Evolutionary conservation across 2,329 filamentous ascomycete species (phyloP).

Genomic region (Paracoccidioides lutzii): DNA sequence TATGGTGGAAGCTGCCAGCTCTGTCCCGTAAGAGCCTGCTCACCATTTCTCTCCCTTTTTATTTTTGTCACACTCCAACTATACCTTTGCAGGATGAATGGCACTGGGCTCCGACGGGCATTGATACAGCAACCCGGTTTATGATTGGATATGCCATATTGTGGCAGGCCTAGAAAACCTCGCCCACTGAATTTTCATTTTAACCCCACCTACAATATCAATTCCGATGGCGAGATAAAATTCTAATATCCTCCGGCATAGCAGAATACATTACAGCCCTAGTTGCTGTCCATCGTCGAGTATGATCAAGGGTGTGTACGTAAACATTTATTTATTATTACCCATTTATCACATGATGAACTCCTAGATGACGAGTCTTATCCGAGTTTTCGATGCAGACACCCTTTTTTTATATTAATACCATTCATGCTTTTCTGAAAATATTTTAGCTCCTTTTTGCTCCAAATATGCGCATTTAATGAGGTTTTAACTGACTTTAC

Average conservation of each 20-base stretch:
- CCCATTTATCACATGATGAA: conserved; percentile 32
- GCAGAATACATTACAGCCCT: background rate
- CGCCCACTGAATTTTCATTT: conserved; percentile 64
- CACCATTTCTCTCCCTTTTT: background rate
- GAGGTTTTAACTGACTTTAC: conserved; percentile 2
- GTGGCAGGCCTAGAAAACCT: conserved; percentile 99
- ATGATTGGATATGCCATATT: conserved; percentile 78
- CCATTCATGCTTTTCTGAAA: conserved; percentile 50
- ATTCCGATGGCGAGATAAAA: background rate
- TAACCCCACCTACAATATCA: background rate
- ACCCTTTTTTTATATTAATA: conserved; percentile 35
- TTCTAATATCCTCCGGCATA: background rate
- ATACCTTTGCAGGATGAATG: conserved; percentile 58
- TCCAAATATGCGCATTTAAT: background rate
- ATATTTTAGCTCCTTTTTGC: background rate
- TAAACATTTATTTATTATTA: conserved; percentile 8
- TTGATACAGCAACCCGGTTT: conserved; percentile 39
- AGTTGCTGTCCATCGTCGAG: background rate
- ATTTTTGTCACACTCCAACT: conserved; percentile 8
- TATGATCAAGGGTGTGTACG: conserved; percentile 1
- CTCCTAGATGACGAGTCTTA: conserved; percentile 54
- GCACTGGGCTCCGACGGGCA: conserved; percentile 90
- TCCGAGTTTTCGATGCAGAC: conserved; percentile 50
- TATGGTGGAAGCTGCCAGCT: background rate
- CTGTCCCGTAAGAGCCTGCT: background rate